Evolutionary conservation across 805 yeast species (phyloP), one percentile per base, ranked within the genome.

Genomic region (Wickerhamiella shivajii): DNA sequence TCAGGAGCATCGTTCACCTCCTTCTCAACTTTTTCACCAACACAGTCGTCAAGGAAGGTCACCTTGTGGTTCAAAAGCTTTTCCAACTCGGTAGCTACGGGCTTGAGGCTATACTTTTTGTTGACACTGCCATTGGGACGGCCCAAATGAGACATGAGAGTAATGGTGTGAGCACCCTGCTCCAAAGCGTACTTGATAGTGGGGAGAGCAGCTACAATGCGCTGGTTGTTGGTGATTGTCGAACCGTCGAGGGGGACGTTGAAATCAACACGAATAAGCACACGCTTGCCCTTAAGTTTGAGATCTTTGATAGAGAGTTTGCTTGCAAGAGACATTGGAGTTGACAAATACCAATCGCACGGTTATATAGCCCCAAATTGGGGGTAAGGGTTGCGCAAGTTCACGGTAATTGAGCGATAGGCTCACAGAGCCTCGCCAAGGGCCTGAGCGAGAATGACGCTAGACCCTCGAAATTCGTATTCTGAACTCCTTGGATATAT

Each of bases 141-240:
- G 56, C 99, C 99, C 60, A 90, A 71, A 62, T 90, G 99, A 41
- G 97, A 85, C 46, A 96, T 97, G 51, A 90, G 72, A 49, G 90
- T 67, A 47, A 90, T 76, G 47, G 74, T 81, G 70, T 77, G 83
- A 57, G 99, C 94, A 54, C 78, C 55, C 49, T 87, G 77, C 57
- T 80, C 87, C 58, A 79, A 66, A 35, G 87, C 96, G 61, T 87
- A 90, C 64, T 92, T 63, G 67, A 90, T 90, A 50, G 99, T 87
- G 61, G 99, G 99, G 53, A 92, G 66, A 49, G 99, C 98, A 59
- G 98, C 99, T 53, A 85, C 97, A 56, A 90, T 90, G 68, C 99
- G 78, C 69, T 90, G 97, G 71, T 90, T 92, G 75, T 92, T 90
- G 67, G 99, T 92, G 70, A 90, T 90, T 59, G 76, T 85, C 55